Evolutionary conservation across 495 filamentous ascomycete genomes (phyloP), one percentile per base, ranked within the genome.

Genomic region (Staphylotrichum tortipilum): DNA sequence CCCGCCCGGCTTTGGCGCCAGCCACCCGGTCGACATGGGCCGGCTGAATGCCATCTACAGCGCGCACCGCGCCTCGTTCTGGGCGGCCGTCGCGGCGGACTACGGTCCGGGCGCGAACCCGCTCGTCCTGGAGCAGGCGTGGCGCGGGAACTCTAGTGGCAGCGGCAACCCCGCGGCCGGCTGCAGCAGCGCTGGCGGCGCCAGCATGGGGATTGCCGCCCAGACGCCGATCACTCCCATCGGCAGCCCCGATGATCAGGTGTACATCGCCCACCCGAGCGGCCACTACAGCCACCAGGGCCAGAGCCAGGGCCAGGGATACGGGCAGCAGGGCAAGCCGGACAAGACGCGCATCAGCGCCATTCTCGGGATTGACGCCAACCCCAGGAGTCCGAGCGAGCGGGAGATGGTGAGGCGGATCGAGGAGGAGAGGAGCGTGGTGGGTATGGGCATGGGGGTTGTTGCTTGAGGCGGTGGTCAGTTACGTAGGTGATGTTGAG

Each of bases 31-130:
- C 55, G 83, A 90, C 64, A 79, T 80, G 51, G 71, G 76, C 49
- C 80, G 82, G 42, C 79, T 90, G 10, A 77, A 76, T 30, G 72
- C 77, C 36, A 75, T 88, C 41, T 88, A 89, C 62, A 78, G 81
- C 45, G 71, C 76, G 11, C 83, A 86, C 57, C 78, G 84, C 28
- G 68, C 75, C 29, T 77, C 78, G 11, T 89, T 90, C 64, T 90
- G 86, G 86, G 73, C 73, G 38, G 74, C 74, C 34, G 76, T 90
- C 30, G 84, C 86, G 18, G 65, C 74, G 29, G 81, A 85, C 44
- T 90, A 90, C 51, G 85, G 84, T 42, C 56, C 65, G 4, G 77
- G 78, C 34, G 73, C 82, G 4, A 80, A 79, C 37, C 79, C 82
- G 10, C 70, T 76, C 18, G 70, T 79, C 14, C 71, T 89, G 14